phyloP scores from a whole-genome alignment of 192 early-diverging fungal species.

The Dimargaris cristalligena region DNA sequence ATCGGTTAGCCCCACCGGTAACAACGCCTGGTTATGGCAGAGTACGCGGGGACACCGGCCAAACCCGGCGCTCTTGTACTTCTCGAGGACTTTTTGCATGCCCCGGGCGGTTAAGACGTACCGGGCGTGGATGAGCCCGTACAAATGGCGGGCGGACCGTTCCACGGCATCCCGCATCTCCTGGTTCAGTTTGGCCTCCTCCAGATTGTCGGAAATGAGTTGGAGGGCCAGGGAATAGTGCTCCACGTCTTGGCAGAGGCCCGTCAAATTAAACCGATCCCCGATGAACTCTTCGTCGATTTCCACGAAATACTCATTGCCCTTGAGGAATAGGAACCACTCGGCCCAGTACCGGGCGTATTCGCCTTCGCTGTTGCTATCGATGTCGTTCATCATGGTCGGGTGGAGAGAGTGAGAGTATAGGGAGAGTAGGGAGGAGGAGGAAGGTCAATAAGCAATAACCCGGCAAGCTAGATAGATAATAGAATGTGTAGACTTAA shows the following conservation, averaged over 20 bases:
- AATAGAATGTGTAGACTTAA: too few species aligned
- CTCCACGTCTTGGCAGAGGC: conserved; percentile 74
- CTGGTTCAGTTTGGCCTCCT: conserved; percentile 51
- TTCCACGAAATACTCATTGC: conserved; percentile 96
- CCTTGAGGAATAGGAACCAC: conserved; percentile 80
- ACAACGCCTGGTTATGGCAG: conserved; percentile 74
- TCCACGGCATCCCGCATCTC: conserved; percentile 67
- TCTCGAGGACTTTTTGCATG: conserved; percentile 88
- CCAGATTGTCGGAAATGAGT: conserved; percentile 37
- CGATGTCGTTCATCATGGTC: conserved; percentile 8
- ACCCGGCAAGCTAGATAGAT: too few species aligned
- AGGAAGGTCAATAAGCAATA: too few species aligned
- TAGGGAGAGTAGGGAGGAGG: background rate
- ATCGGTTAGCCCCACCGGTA: conserved; percentile 84
- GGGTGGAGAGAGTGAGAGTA: background rate
- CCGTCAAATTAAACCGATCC: conserved; percentile 96
- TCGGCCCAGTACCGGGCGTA: conserved; percentile 68
- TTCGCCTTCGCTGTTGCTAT: conserved; percentile 9
- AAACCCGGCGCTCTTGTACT: conserved; percentile 84
- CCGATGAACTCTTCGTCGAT: conserved; percentile 96
- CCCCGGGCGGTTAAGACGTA: conserved; percentile 88
- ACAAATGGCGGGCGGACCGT: conserved; percentile 76
- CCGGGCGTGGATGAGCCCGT: conserved; percentile 96
- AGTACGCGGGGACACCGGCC: conserved; percentile 92
- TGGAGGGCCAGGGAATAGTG: conserved; percentile 82